Conservation (phyloP, 768 basidiomycete species). For the Xerocomus potaroensis region DNA sequence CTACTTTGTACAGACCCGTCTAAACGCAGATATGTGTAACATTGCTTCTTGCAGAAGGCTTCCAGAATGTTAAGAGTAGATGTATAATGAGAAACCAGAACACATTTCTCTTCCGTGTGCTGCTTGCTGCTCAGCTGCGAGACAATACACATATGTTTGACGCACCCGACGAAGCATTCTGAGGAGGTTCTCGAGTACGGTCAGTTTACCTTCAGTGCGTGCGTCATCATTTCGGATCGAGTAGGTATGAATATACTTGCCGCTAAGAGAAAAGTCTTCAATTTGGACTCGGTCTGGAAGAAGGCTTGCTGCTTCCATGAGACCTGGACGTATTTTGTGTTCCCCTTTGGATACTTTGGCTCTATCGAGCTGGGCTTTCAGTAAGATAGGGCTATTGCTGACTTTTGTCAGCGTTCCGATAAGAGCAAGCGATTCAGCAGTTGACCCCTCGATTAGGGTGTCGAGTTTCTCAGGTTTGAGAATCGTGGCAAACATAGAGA, state of each 20-base stretch:
- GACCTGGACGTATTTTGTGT: constrained; percentile 42
- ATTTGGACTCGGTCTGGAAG: constrained; percentile 57
- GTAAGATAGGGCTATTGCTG: constrained; percentile 85
- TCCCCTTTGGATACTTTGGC: constrained; percentile 42
- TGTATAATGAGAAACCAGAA: constrained; percentile 95
- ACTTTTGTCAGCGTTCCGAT: constrained; percentile 84
- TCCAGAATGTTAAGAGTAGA: constrained; percentile 91
- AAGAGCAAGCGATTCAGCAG: constrained; percentile 72
- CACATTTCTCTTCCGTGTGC: constrained; percentile 89
- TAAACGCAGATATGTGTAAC: constrained; percentile 77
- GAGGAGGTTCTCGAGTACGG: constrained; percentile 62
- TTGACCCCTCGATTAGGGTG: constrained; percentile 63
- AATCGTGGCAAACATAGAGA: constrained; percentile 72
- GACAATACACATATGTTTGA: neutral
- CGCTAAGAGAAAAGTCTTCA: constrained; percentile 76
- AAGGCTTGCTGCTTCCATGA: constrained; percentile 57
- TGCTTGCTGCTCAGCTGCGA: constrained; percentile 24
- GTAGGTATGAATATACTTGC: constrained; percentile 39
- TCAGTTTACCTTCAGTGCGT: constrained; percentile 60
- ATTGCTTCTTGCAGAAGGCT: constrained; percentile 70
- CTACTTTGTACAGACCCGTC: constrained; percentile 59
- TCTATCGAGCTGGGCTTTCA: constrained; percentile 74
- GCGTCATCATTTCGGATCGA: constrained; percentile 1
- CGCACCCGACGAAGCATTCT: constrained; percentile 53
- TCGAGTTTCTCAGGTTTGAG: constrained; percentile 69